Evolutionary conservation across 768 basidiomycete genomes (phyloP), one percentile per base, ranked within the genome.

Genomic region (Lentinula edodes): DNA sequence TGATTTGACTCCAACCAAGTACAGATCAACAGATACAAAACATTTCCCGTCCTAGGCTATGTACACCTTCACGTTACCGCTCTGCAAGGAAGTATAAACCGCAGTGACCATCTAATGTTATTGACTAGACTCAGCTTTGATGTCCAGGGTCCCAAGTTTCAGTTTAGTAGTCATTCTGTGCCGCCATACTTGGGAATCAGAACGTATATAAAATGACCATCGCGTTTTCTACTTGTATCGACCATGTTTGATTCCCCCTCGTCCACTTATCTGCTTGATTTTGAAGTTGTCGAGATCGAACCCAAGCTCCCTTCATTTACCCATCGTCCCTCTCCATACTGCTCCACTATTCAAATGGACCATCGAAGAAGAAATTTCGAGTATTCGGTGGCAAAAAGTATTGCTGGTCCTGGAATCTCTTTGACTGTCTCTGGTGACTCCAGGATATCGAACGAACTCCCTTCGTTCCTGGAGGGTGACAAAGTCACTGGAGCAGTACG

Each of bases 401-500:
- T 36, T 36, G 45, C 45, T n/a, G 38, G 45, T 45, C 58, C 58
- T 46, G 58, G 58, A 10, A 38, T 51, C 6, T 50, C 48, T n/a
- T 20, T 59, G 6, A 59, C 13, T 23, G 46, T 59, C n/a, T 38
- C 32, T 51, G 58, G 58, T 15, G 58, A 59, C 23, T 59, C 58
- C 12, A 50, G n/a, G 38, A 23, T 59, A 48, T 59, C 58, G 45
- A 59, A 50, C 28, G 45, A 46, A 9, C 32, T 59, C 32, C 58
- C 58, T 59, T 48, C 58, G 28, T 46, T 59, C 58, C 38, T 50
- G 58, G 58, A 46, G 23, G 58, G 58, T 23, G 58, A 50, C 32
- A 35, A 39, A 38, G 45, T 59, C 36, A 36, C 46, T 16, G 58
- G 58, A 35, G n/a, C 34, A 34, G 34, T 59, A 38, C 58, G 36